Base-by-base conservation (phyloP, 1,284 basidiomycete genomes). In the Malassezia psittaci region DNA sequence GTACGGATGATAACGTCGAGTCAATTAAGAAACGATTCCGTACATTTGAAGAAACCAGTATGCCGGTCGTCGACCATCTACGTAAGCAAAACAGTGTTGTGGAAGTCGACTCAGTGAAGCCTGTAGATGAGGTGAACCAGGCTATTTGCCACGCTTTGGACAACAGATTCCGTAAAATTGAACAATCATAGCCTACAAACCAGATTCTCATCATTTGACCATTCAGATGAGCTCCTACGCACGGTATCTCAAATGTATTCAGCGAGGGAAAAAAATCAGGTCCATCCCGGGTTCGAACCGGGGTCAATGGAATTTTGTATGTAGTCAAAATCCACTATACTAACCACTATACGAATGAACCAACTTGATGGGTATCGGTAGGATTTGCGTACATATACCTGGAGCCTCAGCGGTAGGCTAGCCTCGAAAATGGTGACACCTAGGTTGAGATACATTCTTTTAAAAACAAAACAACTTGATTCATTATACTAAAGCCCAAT, bases 21-120 rank as follows among this genome's bases (percentile, higher is more conserved):
- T 90, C 85, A 73, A 96, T 98, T 78, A 86, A 83, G 78, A 99
- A 98, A 78, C 86, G 94, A 12, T 96, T 98, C 80, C 79, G 89
- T 87, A 94, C 91, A 1, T 96, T 96, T 77, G 81, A 86, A 61
- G 83, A 86, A 47, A 87, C 90, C 45, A 90, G 87, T n/a, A 89
- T 90, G 86, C 93, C 94, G 11, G 94, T 99, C 51, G 88, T 98
- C 59, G 80, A 93, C 52, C 81, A 90, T 76, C 96, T 94, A 76
- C 77, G 80, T 51, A 76, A 79, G 58, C 74, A 81, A 57, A 79
- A 78, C 69, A 89, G 89, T 75, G 88, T 96, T 16, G 83, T 84
- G 18, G 81, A 88, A 78, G 89, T 90, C n/a, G 62, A 73, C 54
- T 62, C 69, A 35, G 59, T 66, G 55, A 60, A 66, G 43, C 35